Evolutionary conservation across 2,329 filamentous ascomycete genomes (phyloP), one percentile per base, ranked within the genome.

Genomic region (Penicillium psychrosexuale): DNA sequence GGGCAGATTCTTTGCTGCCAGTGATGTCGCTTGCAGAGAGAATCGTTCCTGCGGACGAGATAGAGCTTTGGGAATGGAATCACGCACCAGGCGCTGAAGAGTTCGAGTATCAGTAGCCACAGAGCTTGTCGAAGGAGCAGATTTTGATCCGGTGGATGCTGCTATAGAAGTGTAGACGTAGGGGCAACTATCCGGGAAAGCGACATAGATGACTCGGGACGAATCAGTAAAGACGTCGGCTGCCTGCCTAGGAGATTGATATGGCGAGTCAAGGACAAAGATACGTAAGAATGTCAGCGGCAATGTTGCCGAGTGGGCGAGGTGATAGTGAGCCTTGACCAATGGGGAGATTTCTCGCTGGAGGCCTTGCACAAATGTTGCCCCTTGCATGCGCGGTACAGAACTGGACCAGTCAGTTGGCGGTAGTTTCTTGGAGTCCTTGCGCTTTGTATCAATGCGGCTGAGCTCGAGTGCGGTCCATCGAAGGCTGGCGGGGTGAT

Each of bases 301-400:
- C 8, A 77, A 64, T 1, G 80, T 78, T 50, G 82, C 79, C 50
- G 89, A 87, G n/a, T 87, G 83, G 61, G 88, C 85, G 57, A 94
- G 83, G 63, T 90, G 87, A 71, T 90, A 94, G 72, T 95, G 89
- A 5, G 89, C 88, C 71, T 94, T 95, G 63, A 92, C 83, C 55
- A 94, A 82, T 1, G 90, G 89, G 1, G 90, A 79, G 17, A 91
- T 82, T 66, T 92, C 86, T 38, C 80, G 78, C 62, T 92, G 88
- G 2, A 96, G 82, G 61, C 87, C 88, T 60, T 84, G 83, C 36
- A 95, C 78, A 70, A 96, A 96, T 0, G 87, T 89, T 5, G 88
- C 84, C 1, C 90, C 88, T 66, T 95, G 89, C 65, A 94, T 90
- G 15, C 87, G 85, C 11, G 90, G 90, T 19, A 82, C 68, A 59